Evolutionary conservation across 805 yeast genomes (phyloP).

Genomic region (Metschnikowia peoriensis): DNA sequence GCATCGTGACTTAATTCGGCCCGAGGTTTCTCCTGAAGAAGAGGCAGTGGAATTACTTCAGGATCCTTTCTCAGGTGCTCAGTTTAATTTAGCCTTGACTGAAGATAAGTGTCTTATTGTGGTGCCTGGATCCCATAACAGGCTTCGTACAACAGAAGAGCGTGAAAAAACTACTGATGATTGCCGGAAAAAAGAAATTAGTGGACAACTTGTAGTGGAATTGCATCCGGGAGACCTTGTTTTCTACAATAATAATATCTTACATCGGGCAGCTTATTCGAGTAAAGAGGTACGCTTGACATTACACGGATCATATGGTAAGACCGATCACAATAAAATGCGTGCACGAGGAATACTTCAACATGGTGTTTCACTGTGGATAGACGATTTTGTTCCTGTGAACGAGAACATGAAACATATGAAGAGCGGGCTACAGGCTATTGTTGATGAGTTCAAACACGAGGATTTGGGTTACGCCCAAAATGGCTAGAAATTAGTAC

Average conservation of each 20-base stretch:
- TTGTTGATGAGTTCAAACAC: conserved; percentile 31
- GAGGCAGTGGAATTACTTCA: conserved; percentile 39
- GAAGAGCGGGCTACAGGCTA: conserved; percentile 26
- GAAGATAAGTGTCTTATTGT: conserved; percentile 48
- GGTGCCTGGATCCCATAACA: conserved; percentile 46
- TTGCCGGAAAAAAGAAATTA: conserved; percentile 32
- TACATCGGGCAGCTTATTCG: conserved; percentile 47
- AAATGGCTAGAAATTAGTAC: conserved; percentile 26
- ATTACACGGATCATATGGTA: conserved; percentile 52
- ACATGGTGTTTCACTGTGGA: conserved; percentile 52
- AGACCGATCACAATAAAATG: conserved; percentile 36
- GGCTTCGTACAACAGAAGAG: conserved; percentile 46
- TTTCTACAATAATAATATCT: conserved; percentile 49
- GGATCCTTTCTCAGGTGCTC: conserved; percentile 47
- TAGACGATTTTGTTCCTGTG: conserved; percentile 32
- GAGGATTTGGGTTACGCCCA: conserved; percentile 37
- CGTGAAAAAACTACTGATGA: conserved; percentile 37
- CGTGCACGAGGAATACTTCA: conserved; percentile 53
- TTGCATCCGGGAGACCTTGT: conserved; percentile 50
- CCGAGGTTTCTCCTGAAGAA: conserved; percentile 45
- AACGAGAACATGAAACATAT: conserved; percentile 29
- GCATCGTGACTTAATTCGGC: conserved; percentile 52
- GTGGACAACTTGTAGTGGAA: conserved; percentile 40
- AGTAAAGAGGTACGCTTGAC: conserved; percentile 41
- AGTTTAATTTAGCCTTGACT: conserved; percentile 50